Conservation (phyloP, 441 rosid species). For the Gossypium laxum region DNA sequence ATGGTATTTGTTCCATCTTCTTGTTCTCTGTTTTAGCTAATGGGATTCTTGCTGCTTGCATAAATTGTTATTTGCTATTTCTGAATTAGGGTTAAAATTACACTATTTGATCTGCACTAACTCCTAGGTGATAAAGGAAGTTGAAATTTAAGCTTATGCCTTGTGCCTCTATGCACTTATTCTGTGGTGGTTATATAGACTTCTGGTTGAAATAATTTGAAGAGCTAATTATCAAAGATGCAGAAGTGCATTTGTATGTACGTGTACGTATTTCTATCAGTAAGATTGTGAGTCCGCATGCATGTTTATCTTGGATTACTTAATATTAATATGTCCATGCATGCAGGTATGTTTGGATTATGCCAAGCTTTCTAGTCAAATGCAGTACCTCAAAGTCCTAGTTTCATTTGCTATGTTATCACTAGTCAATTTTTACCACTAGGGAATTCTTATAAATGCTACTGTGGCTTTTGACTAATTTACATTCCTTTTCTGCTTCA, state of each 20-base stretch:
- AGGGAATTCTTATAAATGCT: background rate
- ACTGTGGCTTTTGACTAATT: background rate
- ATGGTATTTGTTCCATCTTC: background rate
- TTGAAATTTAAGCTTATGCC: background rate
- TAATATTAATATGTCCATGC: background rate
- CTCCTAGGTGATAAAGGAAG: background rate
- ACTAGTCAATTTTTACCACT: background rate
- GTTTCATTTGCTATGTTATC: background rate
- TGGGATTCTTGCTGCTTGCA: background rate
- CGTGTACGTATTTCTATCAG: background rate
- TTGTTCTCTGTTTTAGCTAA: background rate
- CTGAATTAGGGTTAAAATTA: background rate
- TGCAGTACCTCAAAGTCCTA: background rate
- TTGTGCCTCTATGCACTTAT: background rate
- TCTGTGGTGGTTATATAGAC: background rate
- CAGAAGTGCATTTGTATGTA: background rate
- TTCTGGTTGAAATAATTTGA: background rate
- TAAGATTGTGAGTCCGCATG: background rate
- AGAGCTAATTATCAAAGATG: background rate
- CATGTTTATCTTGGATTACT: background rate
- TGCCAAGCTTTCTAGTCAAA: background rate
- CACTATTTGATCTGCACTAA: background rate
- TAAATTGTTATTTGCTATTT: background rate
- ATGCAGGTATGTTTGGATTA: background rate
- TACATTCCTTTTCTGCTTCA: background rate